Conservation (phyloP, 2,329 filamentous ascomycete genomes). For the Apiospora aurea region DNA sequence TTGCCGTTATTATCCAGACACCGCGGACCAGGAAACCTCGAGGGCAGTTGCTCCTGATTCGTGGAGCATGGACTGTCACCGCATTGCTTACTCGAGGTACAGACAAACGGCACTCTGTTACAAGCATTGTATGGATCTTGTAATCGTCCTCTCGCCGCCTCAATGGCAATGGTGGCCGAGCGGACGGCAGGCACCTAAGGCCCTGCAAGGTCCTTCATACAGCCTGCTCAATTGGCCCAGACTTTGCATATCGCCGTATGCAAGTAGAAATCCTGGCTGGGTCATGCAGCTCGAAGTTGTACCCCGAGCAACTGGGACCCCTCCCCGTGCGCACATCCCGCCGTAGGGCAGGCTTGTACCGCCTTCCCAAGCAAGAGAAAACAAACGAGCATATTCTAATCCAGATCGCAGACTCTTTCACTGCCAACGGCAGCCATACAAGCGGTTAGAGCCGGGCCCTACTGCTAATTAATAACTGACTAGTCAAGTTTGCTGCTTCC, state of each 20-base stretch:
- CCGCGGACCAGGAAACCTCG: background rate
- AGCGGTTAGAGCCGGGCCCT: constrained; percentile 1
- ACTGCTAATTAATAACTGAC: background rate
- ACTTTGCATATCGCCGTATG: background rate
- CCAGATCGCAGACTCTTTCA: background rate
- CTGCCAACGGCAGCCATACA: background rate
- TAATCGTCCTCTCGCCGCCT: background rate
- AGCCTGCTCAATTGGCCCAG: background rate
- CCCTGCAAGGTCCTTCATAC: background rate
- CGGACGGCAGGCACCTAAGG: background rate
- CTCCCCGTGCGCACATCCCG: background rate
- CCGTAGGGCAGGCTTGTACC: background rate
- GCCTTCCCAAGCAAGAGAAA: background rate
- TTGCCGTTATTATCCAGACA: constrained; percentile 11
- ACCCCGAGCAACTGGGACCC: background rate
- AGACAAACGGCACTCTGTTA: background rate
- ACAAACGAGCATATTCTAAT: background rate
- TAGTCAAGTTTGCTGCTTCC: constrained; percentile 18
- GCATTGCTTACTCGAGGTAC: background rate
- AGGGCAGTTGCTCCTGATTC: background rate
- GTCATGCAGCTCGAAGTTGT: constrained; percentile 2
- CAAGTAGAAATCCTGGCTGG: background rate
- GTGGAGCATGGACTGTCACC: background rate
- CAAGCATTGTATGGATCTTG: background rate
- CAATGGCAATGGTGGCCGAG: background rate